Evolutionary conservation across 805 yeast species (phyloP).

Genomic region (Candida loeiensis): DNA sequence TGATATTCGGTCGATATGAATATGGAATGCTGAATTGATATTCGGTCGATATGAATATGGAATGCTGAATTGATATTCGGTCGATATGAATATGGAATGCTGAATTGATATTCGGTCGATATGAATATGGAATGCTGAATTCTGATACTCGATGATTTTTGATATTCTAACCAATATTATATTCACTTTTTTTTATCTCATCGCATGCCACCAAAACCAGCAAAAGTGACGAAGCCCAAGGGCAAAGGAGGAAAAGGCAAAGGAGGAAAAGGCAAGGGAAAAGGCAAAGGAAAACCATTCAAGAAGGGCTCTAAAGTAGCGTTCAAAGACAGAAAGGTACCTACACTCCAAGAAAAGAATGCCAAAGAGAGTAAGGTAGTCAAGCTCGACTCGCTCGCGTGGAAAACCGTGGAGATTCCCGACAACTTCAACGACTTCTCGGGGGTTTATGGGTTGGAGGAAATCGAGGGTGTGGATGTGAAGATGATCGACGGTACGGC

Average conservation of each 20-base stretch:
- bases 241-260: no score
- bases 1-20: no score
- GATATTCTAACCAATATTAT: background rate
- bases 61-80: no score
- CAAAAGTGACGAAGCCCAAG: background rate
- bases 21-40: no score
- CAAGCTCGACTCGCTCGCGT: conserved; percentile 50
- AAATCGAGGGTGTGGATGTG: conserved; percentile 88
- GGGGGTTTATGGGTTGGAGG: conserved; percentile 91
- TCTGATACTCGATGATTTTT: background rate
- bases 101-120: no score
- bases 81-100: no score
- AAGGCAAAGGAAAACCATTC: background rate
- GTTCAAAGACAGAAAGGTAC: conserved; percentile 13
- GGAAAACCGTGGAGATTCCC: conserved; percentile 83
- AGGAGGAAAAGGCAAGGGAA: conserved; percentile 5
- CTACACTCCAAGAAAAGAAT: conserved; percentile 28
- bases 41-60: no score
- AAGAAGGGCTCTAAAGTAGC: conserved; percentile 7
- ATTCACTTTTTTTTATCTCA: conserved; percentile 13
- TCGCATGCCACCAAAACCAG: conserved; percentile 23
- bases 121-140: no score
- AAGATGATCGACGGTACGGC: conserved; percentile 67
- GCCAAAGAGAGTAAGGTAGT: conserved; percentile 39
- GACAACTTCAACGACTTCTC: conserved; percentile 83